phyloP scores from a whole-genome alignment of 305 asterid species.

The Solanum hybrid region DNA sequence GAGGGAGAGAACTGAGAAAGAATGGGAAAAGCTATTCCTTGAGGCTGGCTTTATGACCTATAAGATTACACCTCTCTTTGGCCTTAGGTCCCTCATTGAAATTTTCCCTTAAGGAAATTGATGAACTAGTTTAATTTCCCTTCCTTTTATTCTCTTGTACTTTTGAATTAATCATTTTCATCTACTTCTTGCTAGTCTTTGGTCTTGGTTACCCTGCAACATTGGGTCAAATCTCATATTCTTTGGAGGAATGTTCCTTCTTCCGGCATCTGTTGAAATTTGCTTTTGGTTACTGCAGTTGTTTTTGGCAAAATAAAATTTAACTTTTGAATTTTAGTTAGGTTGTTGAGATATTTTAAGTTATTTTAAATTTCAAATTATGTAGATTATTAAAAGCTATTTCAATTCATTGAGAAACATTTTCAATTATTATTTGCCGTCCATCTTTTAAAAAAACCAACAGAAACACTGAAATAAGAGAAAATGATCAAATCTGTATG shows the following conservation, averaged over 20 bases:
- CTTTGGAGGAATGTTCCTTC: constrained; percentile 6
- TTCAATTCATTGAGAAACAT: no score
- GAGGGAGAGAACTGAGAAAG: constrained; percentile 2
- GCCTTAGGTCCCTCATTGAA: not conserved
- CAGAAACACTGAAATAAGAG: no score
- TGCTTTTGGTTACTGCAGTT: no score
- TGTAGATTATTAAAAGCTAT: no score
- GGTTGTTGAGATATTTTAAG: no score
- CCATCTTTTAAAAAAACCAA: no score
- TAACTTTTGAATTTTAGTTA: no score
- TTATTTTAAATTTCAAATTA: no score
- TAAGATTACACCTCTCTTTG: not conserved
- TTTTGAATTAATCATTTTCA: constrained; percentile 9
- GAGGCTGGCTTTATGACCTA: constrained; percentile 1
- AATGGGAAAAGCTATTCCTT: constrained; percentile 1
- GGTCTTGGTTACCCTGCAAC: constrained; percentile 17
- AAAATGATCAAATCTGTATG: no score
- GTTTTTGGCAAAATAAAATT: no score
- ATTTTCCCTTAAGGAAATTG: not conserved
- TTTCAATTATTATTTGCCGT: no score
- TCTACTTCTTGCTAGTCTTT: constrained; percentile 4
- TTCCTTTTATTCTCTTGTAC: constrained; percentile 8
- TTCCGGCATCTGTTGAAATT: not conserved
- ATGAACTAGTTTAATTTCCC: constrained; percentile 8
- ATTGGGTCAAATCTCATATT: constrained; percentile 12